Conservation (phyloP, 768 basidiomycete species). For the Macrolepiota dolichaula region DNA sequence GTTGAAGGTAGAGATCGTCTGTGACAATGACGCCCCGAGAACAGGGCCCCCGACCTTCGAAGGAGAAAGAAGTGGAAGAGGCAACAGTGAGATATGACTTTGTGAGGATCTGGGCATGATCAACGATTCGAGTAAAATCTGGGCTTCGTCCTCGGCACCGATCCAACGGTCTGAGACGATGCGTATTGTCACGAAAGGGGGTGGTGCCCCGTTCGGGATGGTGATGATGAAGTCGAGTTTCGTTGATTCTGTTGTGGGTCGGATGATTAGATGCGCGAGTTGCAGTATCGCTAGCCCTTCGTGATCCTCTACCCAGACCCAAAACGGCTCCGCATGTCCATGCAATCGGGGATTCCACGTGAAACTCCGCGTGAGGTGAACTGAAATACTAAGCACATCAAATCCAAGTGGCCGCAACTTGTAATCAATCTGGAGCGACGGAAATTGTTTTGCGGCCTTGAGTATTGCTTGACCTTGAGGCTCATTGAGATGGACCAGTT, state of each 20-base stretch:
- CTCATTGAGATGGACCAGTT: slow-evolving; percentile 84
- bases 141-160: slow-evolving; percentile 77
- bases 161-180: slow-evolving; percentile 92
- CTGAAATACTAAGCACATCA: slow-evolving; percentile 76
- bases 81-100: slow-evolving; percentile 59
- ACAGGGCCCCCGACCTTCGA: slow-evolving; percentile 45
- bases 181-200: slow-evolving; percentile 68
- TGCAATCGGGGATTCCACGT: slow-evolving; percentile 79
- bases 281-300: slow-evolving; percentile 82
- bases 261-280: slow-evolving; percentile 67
- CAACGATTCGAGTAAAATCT: slow-evolving; percentile 61
- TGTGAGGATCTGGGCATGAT: slow-evolving; percentile 68
- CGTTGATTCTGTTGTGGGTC: slow-evolving; percentile 55
- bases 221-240: slow-evolving; percentile 81
- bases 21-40: slow-evolving; percentile 43
- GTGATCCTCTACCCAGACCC: slow-evolving; percentile 93
- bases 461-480: slow-evolving; percentile 76
- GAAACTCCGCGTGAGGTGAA: slow-evolving; percentile 65
- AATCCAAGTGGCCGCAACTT: slow-evolving; percentile 77
- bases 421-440: slow-evolving; percentile 62
- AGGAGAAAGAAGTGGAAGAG: slow-evolving; percentile 71
- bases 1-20: slow-evolving; percentile 60
- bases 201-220: slow-evolving; percentile 53
- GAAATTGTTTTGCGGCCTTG: slow-evolving; percentile 82
- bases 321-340: slow-evolving; percentile 80